Conservation (phyloP, 306 rosid genomes). For the Quercus engelmannii region DNA sequence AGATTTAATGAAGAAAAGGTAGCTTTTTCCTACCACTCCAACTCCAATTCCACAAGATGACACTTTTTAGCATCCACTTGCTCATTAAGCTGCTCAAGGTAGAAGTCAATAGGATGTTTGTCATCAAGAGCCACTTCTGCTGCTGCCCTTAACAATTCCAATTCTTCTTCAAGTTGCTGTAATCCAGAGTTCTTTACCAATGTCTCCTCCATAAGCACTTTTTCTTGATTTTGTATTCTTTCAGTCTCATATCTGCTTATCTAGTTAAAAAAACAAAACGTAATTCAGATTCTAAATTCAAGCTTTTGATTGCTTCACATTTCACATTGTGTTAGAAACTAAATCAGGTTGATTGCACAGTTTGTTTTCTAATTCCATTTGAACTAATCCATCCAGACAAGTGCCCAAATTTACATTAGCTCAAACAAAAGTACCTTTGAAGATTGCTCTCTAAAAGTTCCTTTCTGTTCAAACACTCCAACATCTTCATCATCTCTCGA, state of each 20-base stretch:
- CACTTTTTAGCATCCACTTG: slow-evolving; percentile 39
- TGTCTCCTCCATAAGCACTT: slow-evolving; percentile 34
- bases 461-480: slow-evolving; percentile 24
- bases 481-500: slow-evolving; percentile 14
- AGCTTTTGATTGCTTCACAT: neutral
- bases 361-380: neutral
- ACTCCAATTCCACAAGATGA: slow-evolving; percentile 48
- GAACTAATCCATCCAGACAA: neutral
- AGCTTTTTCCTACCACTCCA: slow-evolving; percentile 46
- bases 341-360: slow-evolving; percentile 8
- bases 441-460: slow-evolving; percentile 10
- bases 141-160: slow-evolving; percentile 52
- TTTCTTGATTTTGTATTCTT: slow-evolving; percentile 40
- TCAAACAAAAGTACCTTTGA: slow-evolving; percentile 17
- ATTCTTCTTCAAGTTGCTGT: slow-evolving; percentile 59
- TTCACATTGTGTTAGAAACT: slow-evolving; percentile 13
- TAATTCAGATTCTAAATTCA: neutral
- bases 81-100: slow-evolving; percentile 53
- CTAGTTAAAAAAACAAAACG: slow-evolving; percentile 25
- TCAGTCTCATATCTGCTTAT: slow-evolving; percentile 28
- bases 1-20: slow-evolving; percentile 8
- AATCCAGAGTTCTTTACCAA: slow-evolving; percentile 38
- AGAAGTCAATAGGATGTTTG: slow-evolving; percentile 52
- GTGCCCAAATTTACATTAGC: slow-evolving; percentile 1
- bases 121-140: slow-evolving; percentile 48